phyloP scores from a whole-genome alignment of 495 filamentous ascomycete genomes.

The Penicillium salamii region DNA sequence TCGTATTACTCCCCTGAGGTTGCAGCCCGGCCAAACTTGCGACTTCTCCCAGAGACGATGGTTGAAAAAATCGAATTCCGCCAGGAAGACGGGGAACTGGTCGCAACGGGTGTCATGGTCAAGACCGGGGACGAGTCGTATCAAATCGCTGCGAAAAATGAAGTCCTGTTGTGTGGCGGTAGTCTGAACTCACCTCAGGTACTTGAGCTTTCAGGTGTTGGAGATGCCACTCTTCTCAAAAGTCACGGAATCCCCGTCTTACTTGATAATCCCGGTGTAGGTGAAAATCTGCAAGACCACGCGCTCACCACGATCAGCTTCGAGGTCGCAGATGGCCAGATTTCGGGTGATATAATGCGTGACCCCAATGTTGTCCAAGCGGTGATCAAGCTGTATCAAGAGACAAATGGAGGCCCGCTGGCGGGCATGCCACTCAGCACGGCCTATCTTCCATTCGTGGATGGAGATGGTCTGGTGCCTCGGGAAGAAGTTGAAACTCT shows the following conservation, averaged over 20 bases:
- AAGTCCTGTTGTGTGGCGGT: slow-evolving; percentile 55
- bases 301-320: slow-evolving; percentile 28
- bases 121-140: slow-evolving; percentile 22
- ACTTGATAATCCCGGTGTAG: slow-evolving; percentile 38
- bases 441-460: slow-evolving; percentile 40
- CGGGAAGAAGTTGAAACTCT: slow-evolving; percentile 22
- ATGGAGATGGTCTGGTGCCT: slow-evolving; percentile 31
- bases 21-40: slow-evolving; percentile 41
- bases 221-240: slow-evolving; percentile 27
- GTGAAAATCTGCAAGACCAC: slow-evolving; percentile 48
- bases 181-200: slow-evolving; percentile 52
- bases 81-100: slow-evolving; percentile 16
- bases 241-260: slow-evolving; percentile 30
- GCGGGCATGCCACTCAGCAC: slow-evolving; percentile 37
- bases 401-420: slow-evolving; percentile 32
- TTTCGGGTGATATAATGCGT: slow-evolving; percentile 42
- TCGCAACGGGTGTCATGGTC: slow-evolving; percentile 34
- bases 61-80: slow-evolving; percentile 41
- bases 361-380: slow-evolving; percentile 35
- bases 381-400: slow-evolving; percentile 33
- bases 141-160: slow-evolving; percentile 45
- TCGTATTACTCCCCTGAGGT: slow-evolving; percentile 26
- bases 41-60: slow-evolving; percentile 42
- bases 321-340: slow-evolving; percentile 36
- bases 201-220: slow-evolving; percentile 60